Conservation (phyloP, 1,139 yeast species). For the Kodamaea sp. region DNA sequence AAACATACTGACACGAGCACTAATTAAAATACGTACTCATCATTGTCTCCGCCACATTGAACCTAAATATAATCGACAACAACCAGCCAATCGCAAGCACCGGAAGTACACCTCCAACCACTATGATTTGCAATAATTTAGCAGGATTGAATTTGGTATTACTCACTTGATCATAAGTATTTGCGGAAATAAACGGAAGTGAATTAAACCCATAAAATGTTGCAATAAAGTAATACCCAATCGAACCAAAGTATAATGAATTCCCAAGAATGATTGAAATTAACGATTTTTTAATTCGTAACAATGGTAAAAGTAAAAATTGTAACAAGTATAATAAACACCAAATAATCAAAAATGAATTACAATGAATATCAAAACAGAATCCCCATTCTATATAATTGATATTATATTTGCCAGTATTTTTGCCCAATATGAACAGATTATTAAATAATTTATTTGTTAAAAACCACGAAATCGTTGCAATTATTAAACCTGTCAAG, state of each 20-base stretch:
- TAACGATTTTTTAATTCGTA: conserved; percentile 57
- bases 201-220: conserved; percentile 87
- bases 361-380: conserved; percentile 91
- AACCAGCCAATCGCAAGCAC: conserved; percentile 55
- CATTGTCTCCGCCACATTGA: conserved; percentile 70
- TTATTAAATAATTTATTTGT: conserved; percentile 59
- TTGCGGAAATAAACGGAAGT: conserved; percentile 64
- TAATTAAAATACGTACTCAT: conserved; percentile 60
- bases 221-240: conserved; percentile 71
- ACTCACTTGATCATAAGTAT: conserved; percentile 40
- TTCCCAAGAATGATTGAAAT: conserved; percentile 71
- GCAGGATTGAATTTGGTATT: conserved; percentile 37
- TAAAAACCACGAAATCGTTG: conserved; percentile 71
- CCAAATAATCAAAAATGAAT: conserved; percentile 81
- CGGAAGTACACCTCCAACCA: conserved; percentile 48
- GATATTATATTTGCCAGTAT: conserved; percentile 27
- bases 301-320: conserved; percentile 68
- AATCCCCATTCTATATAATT: conserved; percentile 86
- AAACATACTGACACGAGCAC: too few species aligned
- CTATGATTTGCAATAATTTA: conserved; percentile 33
- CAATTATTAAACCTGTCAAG: conserved; percentile 61
- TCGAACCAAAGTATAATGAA: conserved; percentile 66
- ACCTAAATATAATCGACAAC: conserved; percentile 55
- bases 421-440: conserved; percentile 34
- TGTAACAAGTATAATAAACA: conserved; percentile 71